These are phyloP conservation scores for Anacardium occidentale DNA, from an alignment of 345 rosid genomes.

Conservation along the genomic window DNA sequence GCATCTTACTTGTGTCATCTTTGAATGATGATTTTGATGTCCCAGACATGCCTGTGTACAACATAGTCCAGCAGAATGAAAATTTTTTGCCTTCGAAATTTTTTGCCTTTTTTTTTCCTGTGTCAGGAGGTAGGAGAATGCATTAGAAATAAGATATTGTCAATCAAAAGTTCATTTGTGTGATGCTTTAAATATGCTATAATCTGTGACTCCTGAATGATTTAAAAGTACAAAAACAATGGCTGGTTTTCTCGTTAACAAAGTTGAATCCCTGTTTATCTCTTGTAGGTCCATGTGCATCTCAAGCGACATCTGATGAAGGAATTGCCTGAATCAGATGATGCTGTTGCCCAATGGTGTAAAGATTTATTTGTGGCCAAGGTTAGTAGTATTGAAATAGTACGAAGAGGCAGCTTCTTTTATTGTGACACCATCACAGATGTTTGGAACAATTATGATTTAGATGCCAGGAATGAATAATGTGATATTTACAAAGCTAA, in stretches of 20 bases:
- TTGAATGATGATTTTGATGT: background rate
- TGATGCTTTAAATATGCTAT: background rate
- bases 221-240: background rate
- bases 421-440: background rate
- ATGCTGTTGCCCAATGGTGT: slow-evolving; percentile 93
- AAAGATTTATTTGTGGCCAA: slow-evolving; percentile 78
- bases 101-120: background rate
- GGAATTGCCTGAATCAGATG: slow-evolving; percentile 85
- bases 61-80: background rate
- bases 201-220: background rate
- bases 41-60: background rate
- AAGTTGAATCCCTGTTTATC: slow-evolving; percentile 14
- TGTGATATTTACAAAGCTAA: background rate
- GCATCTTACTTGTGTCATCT: background rate
- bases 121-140: background rate
- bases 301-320: slow-evolving; percentile 72
- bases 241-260: slow-evolving; percentile 2
- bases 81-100: background rate
- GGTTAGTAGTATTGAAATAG: slow-evolving; percentile 39
- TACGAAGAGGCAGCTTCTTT: background rate
- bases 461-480: background rate
- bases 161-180: background rate
- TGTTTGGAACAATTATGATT: background rate
- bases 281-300: slow-evolving; percentile 76
- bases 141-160: background rate